Conservation (phyloP, 768 basidiomycete species). For the Auricularia sp. region DNA sequence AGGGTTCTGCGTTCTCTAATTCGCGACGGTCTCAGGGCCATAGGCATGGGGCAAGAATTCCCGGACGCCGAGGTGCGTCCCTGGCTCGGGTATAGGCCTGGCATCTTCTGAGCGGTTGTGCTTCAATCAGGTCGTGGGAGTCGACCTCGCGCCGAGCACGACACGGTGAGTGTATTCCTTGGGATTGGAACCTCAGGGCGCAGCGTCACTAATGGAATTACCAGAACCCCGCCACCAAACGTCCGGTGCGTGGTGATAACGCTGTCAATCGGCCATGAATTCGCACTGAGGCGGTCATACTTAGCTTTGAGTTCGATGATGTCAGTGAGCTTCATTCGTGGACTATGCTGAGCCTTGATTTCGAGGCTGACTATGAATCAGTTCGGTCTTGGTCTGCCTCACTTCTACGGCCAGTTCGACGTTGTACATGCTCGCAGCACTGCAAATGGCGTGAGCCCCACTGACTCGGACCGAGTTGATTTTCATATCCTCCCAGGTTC, state of each 20-base stretch:
- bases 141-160: conserved; percentile 25
- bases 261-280: neutral
- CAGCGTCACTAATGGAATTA: neutral
- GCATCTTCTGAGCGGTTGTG: neutral
- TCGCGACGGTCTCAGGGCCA: conserved; percentile 17
- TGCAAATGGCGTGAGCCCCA: conserved; percentile 19
- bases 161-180: conserved; percentile 14
- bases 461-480: neutral
- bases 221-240: conserved; percentile 15
- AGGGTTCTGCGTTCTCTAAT: neutral
- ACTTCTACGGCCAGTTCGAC: conserved; percentile 22
- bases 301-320: conserved; percentile 28
- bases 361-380: conserved; percentile 7
- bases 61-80: conserved; percentile 18
- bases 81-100: no score
- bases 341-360: neutral
- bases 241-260: conserved; percentile 18
- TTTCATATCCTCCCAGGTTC: conserved; percentile 15
- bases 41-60: conserved; percentile 26
- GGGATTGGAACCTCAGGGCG: neutral
- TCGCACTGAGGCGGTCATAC: neutral
- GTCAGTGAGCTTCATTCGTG: conserved; percentile 12
- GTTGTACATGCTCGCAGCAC: conserved; percentile 24
- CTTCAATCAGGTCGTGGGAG: conserved; percentile 17
- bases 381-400: conserved; percentile 25